Conservation (phyloP, 2,329 filamentous ascomycete genomes). For the Epichloe typhina region DNA sequence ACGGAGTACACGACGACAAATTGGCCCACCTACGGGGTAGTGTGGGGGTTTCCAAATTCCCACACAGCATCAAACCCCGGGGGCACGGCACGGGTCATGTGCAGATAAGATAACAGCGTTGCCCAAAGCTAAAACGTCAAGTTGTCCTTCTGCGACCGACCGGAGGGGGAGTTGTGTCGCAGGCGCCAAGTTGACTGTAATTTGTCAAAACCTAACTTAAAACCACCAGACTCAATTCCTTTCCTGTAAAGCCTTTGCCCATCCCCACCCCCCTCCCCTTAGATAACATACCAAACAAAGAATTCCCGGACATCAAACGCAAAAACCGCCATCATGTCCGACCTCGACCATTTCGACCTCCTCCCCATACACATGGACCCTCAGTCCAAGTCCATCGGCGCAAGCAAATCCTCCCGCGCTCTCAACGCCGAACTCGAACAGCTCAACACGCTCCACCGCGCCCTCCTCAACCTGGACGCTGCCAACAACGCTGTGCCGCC, state of each 20-base stretch:
- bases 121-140: background rate
- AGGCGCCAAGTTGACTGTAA: no score
- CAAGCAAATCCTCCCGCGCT: conserved; percentile 31
- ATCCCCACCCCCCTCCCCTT: no score
- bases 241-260: no score
- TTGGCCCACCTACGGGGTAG: background rate
- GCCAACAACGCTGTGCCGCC: conserved; percentile 57
- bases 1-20: background rate
- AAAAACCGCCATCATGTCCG: conserved; percentile 30
- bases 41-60: background rate
- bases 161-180: background rate
- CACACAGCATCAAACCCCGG: no score
- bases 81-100: conserved; percentile 17
- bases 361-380: conserved; percentile 73
- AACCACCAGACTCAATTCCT: no score
- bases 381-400: conserved; percentile 59
- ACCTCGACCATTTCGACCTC: conserved; percentile 63
- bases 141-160: conserved; percentile 2
- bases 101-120: conserved; percentile 22
- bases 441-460: conserved; percentile 68
- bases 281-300: no score
- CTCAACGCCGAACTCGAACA: conserved; percentile 53
- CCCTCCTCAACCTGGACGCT: conserved; percentile 45
- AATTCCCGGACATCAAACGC: no score
- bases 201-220: no score